Conservation (phyloP, 345 rosid species). For the Arabis alpina region DNA sequence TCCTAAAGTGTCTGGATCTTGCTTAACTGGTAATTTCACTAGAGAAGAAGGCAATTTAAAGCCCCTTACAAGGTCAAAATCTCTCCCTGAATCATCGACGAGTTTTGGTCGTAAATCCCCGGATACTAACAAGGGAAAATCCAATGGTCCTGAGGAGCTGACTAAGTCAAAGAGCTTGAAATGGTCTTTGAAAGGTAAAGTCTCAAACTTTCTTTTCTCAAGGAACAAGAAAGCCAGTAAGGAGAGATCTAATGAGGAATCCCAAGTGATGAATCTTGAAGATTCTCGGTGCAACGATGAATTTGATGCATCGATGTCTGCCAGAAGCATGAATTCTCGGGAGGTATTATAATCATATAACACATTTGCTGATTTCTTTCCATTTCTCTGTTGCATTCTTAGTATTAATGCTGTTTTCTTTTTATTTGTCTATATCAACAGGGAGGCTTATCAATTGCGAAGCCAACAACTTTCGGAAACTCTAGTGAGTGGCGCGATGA, state of each 20-base stretch:
- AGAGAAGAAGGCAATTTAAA: slow-evolving; percentile 49
- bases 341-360: slow-evolving; percentile 31
- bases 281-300: slow-evolving; percentile 37
- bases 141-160: slow-evolving; percentile 46
- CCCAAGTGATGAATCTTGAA: slow-evolving; percentile 35
- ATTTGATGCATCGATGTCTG: slow-evolving; percentile 25
- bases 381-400: background rate
- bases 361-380: slow-evolving; percentile 16
- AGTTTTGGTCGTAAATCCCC: slow-evolving; percentile 50
- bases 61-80: slow-evolving; percentile 73
- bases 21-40: slow-evolving; percentile 44
- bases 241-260: slow-evolving; percentile 46
- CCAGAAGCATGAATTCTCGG: slow-evolving; percentile 26
- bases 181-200: slow-evolving; percentile 63
- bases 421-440: slow-evolving; percentile 25
- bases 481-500: slow-evolving; percentile 57
- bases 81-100: slow-evolving; percentile 69
- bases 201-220: slow-evolving; percentile 66
- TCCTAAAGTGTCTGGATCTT: slow-evolving; percentile 55
- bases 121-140: slow-evolving; percentile 49
- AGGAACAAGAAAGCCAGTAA: slow-evolving; percentile 53
- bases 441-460: slow-evolving; percentile 44
- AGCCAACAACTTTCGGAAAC: slow-evolving; percentile 37
- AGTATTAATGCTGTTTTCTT: background rate
- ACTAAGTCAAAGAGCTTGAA: slow-evolving; percentile 55